A percentile compares a stretch with the other conserved stretches of the same genome.
These are phyloP conservation scores for Peniophora sp. DNA, from an alignment of 1,284 basidiomycete genomes.

Conservation along the genomic window DNA sequence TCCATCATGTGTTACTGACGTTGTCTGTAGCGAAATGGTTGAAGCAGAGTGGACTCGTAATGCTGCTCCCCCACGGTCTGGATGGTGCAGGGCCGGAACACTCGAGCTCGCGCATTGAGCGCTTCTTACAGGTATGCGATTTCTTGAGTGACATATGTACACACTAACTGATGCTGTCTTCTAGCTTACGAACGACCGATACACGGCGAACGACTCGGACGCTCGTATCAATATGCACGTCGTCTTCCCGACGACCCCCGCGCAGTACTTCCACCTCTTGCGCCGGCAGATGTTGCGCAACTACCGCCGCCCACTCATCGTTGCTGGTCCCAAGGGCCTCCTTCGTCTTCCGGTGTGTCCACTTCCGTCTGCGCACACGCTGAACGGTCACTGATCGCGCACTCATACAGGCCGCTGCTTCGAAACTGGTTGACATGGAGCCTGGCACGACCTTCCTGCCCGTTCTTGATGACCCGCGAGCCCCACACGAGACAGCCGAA, in stretches of 20 bases:
- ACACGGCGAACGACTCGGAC: conserved; percentile 27
- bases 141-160: no score
- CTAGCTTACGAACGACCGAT: conserved; percentile 68
- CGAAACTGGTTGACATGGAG: conserved; percentile 58
- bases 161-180: neutral
- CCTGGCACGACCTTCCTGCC: conserved; percentile 61
- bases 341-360: conserved; percentile 66
- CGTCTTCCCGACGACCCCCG: conserved; percentile 79
- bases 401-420: conserved; percentile 61
- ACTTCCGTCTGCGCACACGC: neutral
- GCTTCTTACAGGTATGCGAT: conserved; percentile 79
- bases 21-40: conserved; percentile 76
- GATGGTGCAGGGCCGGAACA: conserved; percentile 92
- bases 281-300: conserved; percentile 78
- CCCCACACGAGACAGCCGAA: conserved; percentile 25
- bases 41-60: conserved; percentile 82
- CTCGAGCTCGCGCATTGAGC: conserved; percentile 77
- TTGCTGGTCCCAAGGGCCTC: conserved; percentile 79
- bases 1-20: conserved; percentile 4
- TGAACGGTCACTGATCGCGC: neutral
- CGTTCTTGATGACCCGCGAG: conserved; percentile 52
- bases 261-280: conserved; percentile 85
- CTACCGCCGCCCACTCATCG: conserved; percentile 77
- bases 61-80: conserved; percentile 80
- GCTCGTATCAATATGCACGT: conserved; percentile 74